Evolutionary conservation across 2,329 filamentous ascomycete genomes (phyloP).

Genomic region (Talaromyces sp.): DNA sequence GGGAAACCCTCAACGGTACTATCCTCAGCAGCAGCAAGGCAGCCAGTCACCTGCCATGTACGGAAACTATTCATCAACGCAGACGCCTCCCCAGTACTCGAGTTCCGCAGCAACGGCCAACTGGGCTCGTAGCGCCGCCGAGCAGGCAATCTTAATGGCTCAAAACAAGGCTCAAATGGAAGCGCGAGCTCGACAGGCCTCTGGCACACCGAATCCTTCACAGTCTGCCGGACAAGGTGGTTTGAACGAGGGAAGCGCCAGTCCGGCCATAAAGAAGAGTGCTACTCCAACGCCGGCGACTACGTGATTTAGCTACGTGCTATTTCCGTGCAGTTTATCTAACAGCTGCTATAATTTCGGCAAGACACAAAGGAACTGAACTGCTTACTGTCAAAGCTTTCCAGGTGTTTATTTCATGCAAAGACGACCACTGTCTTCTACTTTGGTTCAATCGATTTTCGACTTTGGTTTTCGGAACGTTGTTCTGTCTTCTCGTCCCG

Average conservation of each 20-base stretch:
- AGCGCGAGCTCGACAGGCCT: conserved; percentile 21
- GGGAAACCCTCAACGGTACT: conserved; percentile 24
- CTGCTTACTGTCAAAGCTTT: neutral
- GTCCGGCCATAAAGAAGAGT: conserved; percentile 21
- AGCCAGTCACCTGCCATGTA: conserved; percentile 24
- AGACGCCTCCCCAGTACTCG: conserved; percentile 23
- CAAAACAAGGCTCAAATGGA: conserved; percentile 16
- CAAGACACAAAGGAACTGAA: neutral
- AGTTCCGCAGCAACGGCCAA: conserved; percentile 30
- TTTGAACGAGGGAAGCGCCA: conserved; percentile 25
- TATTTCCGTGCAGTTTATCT: neutral
- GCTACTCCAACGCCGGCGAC: conserved; percentile 11
- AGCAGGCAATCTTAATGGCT: conserved; percentile 34
- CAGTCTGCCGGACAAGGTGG: conserved; percentile 12
- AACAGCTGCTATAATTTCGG: neutral
- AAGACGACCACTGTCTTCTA: neutral
- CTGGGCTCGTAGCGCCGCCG: conserved; percentile 35
- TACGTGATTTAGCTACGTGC: neutral
- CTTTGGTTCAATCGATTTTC: neutral
- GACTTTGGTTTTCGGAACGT: neutral
- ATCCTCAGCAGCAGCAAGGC: conserved; percentile 25
- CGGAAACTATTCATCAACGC: conserved; percentile 24
- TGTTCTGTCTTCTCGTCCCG: neutral
- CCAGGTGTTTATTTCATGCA: neutral
- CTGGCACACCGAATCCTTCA: conserved; percentile 29